These are phyloP conservation scores for Pythium plurisporium DNA, from an alignment of 352 stramenopile genomes.

Conservation along the genomic window DNA sequence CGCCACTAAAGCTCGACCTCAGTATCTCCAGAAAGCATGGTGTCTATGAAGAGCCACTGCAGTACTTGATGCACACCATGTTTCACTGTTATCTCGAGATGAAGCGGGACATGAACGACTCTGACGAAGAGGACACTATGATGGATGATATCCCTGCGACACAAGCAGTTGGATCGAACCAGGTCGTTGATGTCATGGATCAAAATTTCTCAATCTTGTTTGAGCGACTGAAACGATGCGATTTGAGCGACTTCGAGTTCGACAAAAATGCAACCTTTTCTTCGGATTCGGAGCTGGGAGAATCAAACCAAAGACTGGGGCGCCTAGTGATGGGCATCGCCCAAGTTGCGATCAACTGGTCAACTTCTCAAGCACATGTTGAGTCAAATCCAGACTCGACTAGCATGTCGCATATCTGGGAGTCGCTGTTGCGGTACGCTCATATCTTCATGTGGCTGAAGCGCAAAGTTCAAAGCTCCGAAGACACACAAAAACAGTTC, in stretches of 20 bases:
- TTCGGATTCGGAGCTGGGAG: slow-evolving; percentile 18
- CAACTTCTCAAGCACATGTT: slow-evolving; percentile 7
- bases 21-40: slow-evolving; percentile 27
- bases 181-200: slow-evolving; percentile 23
- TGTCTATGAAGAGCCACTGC: slow-evolving; percentile 40
- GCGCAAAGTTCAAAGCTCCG: neutral
- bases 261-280: slow-evolving; percentile 41
- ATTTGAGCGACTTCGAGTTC: slow-evolving; percentile 44
- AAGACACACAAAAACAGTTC: neutral
- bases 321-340: slow-evolving; percentile 26
- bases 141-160: slow-evolving; percentile 35
- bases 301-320: slow-evolving; percentile 31
- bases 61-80: slow-evolving; percentile 36
- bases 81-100: slow-evolving; percentile 29
- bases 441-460: slow-evolving; percentile 37
- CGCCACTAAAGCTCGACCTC: slow-evolving; percentile 44
- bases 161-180: slow-evolving; percentile 25
- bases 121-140: slow-evolving; percentile 29
- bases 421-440: slow-evolving; percentile 23
- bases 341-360: slow-evolving; percentile 44
- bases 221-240: slow-evolving; percentile 42
- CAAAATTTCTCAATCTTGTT: slow-evolving; percentile 31
- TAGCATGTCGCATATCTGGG: slow-evolving; percentile 12
- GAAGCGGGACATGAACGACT: slow-evolving; percentile 10
- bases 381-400: neutral